Evolutionary conservation across 768 basidiomycete genomes (phyloP), one percentile per base, ranked within the genome.

Genomic region (Naematelia aurantialba): DNA sequence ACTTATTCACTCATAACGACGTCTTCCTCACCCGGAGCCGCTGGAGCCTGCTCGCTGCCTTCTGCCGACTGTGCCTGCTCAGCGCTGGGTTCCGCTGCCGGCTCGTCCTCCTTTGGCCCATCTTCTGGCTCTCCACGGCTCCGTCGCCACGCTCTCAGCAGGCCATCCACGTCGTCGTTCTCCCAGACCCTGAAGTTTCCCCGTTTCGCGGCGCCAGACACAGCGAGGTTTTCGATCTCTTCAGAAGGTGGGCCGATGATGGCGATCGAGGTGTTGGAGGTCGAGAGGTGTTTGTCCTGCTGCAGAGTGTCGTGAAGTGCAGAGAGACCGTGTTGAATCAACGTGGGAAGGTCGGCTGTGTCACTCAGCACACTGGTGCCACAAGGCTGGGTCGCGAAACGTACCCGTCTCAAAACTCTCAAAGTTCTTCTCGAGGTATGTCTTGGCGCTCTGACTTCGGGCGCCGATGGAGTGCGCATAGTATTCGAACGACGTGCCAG

Each of bases 391-490:
- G n/a, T n/a, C n/a, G n/a, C n/a, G n/a, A n/a, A 27, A 82, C 89
- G 66, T 64, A 96, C 92, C 86, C 75, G 91, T 86, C 3, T 82
- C 81, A 73, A 97, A 99, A 69, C 82, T 84, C 76, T 89, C 87
- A 70, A 85, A 96, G 73, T 98, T 86, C 77, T 88, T 90, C 81
- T 99, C 96, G 34, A 99, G 81, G 77, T 98, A 99, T 12, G 96
- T 99, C 80, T 97, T 98, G 51, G 96, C 94, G 68, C 91, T 94
- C 79, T 99, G 96, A 78, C 89, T 92, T 52, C 96, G 85, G 13
- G 94, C 94, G 52, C 96, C 96, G 78, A 99, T 99, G 42, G 92
- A 94, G 85, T 97, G 93, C 49, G 96, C 96, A 75, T 86, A 91
- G 79, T 97, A 99, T 77, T 98, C 94, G 75, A 94, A 97, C 21